Conservation (phyloP, 495 filamentous ascomycete species). For the Gamarada debralockiae region DNA sequence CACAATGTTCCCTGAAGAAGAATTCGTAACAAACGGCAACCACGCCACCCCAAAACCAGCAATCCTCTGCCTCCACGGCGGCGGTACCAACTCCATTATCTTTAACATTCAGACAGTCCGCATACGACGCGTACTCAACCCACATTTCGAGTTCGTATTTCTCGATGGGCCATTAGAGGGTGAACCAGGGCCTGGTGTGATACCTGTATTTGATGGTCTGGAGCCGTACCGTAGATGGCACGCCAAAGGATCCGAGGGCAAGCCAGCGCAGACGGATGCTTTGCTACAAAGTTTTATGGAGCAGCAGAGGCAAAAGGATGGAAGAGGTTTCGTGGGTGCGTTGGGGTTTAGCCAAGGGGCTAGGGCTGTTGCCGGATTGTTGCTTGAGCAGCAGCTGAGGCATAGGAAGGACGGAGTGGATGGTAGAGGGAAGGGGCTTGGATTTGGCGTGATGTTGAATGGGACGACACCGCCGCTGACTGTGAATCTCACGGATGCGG, state of each 20-base stretch:
- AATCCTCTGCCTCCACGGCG: constrained; percentile 61
- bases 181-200: constrained; percentile 30
- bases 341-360: constrained; percentile 28
- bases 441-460: constrained; percentile 18
- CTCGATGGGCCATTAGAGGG: constrained; percentile 27
- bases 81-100: constrained; percentile 54
- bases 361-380: constrained; percentile 25
- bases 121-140: constrained; percentile 16
- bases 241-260: not conserved
- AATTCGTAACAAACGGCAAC: constrained; percentile 32
- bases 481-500: constrained; percentile 1
- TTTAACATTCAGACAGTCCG: constrained; percentile 57
- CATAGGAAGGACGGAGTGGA: not conserved
- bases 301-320: not conserved
- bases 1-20: no score
- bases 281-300: not conserved
- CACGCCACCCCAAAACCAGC: not conserved
- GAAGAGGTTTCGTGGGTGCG: constrained; percentile 39
- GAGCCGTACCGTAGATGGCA: constrained; percentile 31
- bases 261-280: constrained; percentile 7
- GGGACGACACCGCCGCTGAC: constrained; percentile 16
- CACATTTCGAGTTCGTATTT: constrained; percentile 31
- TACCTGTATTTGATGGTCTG: constrained; percentile 32
- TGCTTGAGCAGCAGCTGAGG: constrained; percentile 23
- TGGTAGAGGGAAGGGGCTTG: constrained; percentile 2